phyloP scores from a whole-genome alignment of 495 filamentous ascomycete species.

The Penicillium fimorum region DNA sequence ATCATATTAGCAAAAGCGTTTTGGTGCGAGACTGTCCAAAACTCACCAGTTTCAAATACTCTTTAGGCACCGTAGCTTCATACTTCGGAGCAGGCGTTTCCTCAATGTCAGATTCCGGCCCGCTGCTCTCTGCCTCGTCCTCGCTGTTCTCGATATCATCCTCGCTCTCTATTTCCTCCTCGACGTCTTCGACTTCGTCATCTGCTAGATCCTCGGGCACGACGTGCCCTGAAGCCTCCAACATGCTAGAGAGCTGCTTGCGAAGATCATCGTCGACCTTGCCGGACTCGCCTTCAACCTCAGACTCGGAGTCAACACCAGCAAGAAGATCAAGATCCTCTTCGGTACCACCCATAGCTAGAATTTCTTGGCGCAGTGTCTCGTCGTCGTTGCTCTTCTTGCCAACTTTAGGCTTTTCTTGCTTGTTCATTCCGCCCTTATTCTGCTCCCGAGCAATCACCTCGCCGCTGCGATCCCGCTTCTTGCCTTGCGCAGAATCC shows the following conservation, averaged over 20 bases:
- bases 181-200: conserved; percentile 48
- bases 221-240: conserved; percentile 45
- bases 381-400: conserved; percentile 31
- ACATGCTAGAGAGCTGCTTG: conserved; percentile 44
- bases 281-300: conserved; percentile 45
- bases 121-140: conserved; percentile 41
- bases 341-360: conserved; percentile 73
- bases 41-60: conserved; percentile 46
- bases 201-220: conserved; percentile 44
- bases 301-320: conserved; percentile 59
- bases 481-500: conserved; percentile 40
- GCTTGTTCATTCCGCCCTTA: conserved; percentile 29
- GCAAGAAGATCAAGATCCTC: conserved; percentile 69
- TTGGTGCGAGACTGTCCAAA: background rate
- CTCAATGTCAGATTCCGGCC: conserved; percentile 18
- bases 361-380: conserved; percentile 65
- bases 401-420: conserved; percentile 19
- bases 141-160: conserved; percentile 39
- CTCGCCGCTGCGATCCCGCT: conserved; percentile 52
- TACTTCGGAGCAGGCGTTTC: conserved; percentile 26
- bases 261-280: conserved; percentile 39
- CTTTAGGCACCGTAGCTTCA: conserved; percentile 20
- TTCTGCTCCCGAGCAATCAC: conserved; percentile 41
- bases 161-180: conserved; percentile 30
- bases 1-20: conserved; percentile 22